Evolutionary conservation across 768 basidiomycete genomes (phyloP), one percentile per base, ranked within the genome.

Genomic region (Chalciporus sphaerocephalus): DNA sequence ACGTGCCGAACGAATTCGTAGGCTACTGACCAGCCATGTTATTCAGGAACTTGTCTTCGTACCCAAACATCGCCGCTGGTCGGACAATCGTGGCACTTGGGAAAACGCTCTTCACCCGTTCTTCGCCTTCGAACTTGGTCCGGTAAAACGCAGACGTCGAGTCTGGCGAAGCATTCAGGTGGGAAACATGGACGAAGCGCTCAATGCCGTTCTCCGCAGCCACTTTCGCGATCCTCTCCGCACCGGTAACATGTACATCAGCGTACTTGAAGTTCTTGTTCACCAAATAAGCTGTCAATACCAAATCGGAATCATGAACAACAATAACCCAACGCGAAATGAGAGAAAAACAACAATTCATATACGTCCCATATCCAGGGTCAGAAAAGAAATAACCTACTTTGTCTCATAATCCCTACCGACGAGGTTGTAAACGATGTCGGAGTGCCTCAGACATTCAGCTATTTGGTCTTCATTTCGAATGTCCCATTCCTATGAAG

Each of bases 341-440:
- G 30, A 50, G 33, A 33, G 32, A 27, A 20, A 21, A 38, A 20
- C n/a, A 35, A 36, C 41, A 44, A 56, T 52, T 42, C 52, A 46
- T 40, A 47, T 41, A 50, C 47, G 45, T 48, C 43, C 35, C 38
- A 35, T 13, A 41, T 17, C 0, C 51, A 58, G 46, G 47, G 28
- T 41, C 47, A n/a, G 30, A 35, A 50, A 48, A 48, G 12, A 25
- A 34, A 38, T 38, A 61, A 78, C 13, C 40, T 56, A 95, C 95
- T 95, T 95, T 49, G 96, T 99, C 71, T 91, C 88, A 63, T 85
- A 95, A 65, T 98, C 90, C 40, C 94, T 75, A 16, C 95, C 93
- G 40, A 89, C 85, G 46, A 97, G 85, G 70, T 97, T 98, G 74
- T 93, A 96, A 17, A 99, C 96, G 5, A 86, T 87, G 64, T 98